Base-by-base conservation (phyloP, 331 rosid species). In the Quercus phellos region DNA sequence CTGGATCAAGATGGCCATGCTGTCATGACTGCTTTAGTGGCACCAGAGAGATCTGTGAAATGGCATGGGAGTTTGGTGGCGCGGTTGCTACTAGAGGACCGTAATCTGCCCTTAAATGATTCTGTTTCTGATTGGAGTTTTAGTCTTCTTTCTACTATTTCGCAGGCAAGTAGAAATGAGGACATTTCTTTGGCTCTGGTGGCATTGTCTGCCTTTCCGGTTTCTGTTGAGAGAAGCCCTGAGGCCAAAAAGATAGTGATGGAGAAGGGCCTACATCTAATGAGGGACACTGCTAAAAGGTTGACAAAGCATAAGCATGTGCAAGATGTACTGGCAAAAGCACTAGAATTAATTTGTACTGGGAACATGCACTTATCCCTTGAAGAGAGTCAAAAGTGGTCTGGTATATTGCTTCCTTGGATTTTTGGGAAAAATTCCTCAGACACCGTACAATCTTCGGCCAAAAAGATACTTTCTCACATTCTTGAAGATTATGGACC, bases 31-130 rank as follows among this genome's bases (percentile, higher is more conserved):
- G 94, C 98, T 82, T 74, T 94, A 85, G 76, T 87, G 87, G 99
- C 98, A 70, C 94, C 97, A 55, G 99, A 94, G 91, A 94, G 98
- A 84, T 92, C 98, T 35, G 98, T 94, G 59, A 94, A 91, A 86
- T 94, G 99, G 99, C 97, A 94, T 74, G 97, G 94, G n/a, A 90
- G 97, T 90, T 86, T 94, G 89, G 88, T 90, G 77, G 97, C 88
- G 34, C 84, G 88, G 73, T 85, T 88, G 79, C 89, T 94, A 78
- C 82, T 94, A 83, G 93, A 89, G 86, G 99, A 94, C 72, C 78
- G 74, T 14, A 88, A 90, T 75, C 77, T 89, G 55, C 93, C 95
- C 74, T 75, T 90, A 79, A 87, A 78, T 82, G 98, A 89, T 87
- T 90, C 85, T 81, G 91, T 94, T 88, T 82, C 96, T 81, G 94